Conservation (phyloP, 768 basidiomycete genomes). For the Amanita rubescens region DNA sequence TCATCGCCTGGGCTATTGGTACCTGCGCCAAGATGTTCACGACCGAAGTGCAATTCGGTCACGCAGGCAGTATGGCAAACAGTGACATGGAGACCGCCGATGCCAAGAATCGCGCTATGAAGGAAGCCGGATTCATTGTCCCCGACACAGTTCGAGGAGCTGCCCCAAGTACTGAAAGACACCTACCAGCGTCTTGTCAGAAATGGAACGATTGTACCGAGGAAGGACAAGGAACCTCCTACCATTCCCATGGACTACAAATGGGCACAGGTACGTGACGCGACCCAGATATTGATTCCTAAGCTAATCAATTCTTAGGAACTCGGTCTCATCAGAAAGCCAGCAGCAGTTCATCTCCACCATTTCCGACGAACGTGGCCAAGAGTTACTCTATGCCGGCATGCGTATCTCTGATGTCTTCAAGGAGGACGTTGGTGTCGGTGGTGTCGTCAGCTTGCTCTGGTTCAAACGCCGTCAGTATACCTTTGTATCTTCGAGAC, state of each 20-base stretch:
- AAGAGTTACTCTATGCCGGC: conserved; percentile 96
- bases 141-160: conserved; percentile 97
- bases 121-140: conserved; percentile 90
- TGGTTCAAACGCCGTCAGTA: conserved; percentile 91
- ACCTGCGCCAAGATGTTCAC: conserved; percentile 99
- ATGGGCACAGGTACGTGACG: conserved; percentile 69
- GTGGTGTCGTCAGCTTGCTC: conserved; percentile 90
- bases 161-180: conserved; percentile 76
- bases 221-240: conserved; percentile 82
- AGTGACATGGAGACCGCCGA: conserved; percentile 97
- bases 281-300: neutral
- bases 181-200: conserved; percentile 80
- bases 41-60: conserved; percentile 98
- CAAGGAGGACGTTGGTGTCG: conserved; percentile 94
- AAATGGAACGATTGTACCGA: conserved; percentile 57
- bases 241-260: conserved; percentile 99
- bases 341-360: conserved; percentile 98
- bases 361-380: conserved; percentile 98
- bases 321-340: conserved; percentile 96
- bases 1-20: conserved; percentile 99
- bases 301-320: conserved; percentile 33
- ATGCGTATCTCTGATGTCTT: conserved; percentile 99
- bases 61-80: conserved; percentile 98
- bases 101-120: conserved; percentile 96
- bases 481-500: conserved; percentile 7